A percentile compares a stretch with the other conserved stretches of the same genome.
Conservation (phyloP, 73 alveolate genomes). For the Blepharisma japonicum region DNA sequence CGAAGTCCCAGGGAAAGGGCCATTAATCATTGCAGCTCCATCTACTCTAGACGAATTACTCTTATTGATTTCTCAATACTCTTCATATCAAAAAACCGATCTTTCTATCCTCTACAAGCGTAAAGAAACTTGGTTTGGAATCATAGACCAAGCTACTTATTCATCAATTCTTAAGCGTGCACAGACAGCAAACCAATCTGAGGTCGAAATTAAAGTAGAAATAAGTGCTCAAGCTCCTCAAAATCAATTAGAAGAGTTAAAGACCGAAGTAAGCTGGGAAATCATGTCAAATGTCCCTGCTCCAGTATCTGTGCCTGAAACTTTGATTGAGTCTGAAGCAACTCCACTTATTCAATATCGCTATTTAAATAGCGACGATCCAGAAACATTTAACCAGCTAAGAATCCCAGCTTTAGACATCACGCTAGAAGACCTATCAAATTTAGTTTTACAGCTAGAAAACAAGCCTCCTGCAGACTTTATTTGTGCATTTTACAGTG, state of each 20-base stretch:
- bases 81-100: neutral
- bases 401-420: neutral
- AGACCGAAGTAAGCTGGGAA: neutral
- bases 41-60: neutral
- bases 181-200: neutral
- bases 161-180: neutral
- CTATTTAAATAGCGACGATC: neutral
- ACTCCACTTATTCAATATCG: neutral
- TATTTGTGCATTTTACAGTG: slow-evolving; percentile 22
- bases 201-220: slow-evolving; percentile 10
- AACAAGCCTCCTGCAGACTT: neutral
- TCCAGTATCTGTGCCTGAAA: neutral
- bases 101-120: slow-evolving; percentile 15
- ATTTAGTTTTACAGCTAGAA: neutral
- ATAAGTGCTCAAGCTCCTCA: neutral
- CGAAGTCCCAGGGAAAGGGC: neutral
- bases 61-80: neutral
- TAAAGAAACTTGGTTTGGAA: slow-evolving; percentile 13
- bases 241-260: neutral
- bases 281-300: neutral
- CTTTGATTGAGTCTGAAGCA: neutral
- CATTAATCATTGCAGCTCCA: slow-evolving; percentile 1
- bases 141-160: slow-evolving; percentile 1
- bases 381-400: neutral
- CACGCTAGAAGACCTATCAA: slow-evolving; percentile 14